These are phyloP conservation scores for Saccharomycopsis synnaedendra DNA, from an alignment of 805 yeast genomes.

Conservation along the genomic window DNA sequence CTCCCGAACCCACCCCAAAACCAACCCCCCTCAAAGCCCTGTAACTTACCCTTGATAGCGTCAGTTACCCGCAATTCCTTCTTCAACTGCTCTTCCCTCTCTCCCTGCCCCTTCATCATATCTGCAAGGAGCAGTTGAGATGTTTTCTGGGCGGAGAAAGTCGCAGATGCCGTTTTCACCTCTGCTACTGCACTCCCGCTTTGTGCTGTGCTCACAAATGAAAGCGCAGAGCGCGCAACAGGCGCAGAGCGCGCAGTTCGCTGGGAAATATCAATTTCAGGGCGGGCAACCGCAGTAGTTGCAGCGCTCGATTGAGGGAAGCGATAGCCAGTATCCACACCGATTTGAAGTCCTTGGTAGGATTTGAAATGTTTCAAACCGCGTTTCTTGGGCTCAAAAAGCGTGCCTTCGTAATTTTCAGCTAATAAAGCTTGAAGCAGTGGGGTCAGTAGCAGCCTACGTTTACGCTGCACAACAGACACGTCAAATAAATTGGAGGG, in stretches of 20 bases:
- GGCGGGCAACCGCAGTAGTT: neutral
- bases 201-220: conserved; percentile 5
- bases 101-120: conserved; percentile 11
- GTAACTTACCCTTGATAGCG: neutral
- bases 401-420: neutral
- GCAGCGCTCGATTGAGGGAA: conserved; percentile 5
- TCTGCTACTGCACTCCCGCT: neutral
- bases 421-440: neutral
- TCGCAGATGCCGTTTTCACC: too few species aligned
- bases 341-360: conserved; percentile 9
- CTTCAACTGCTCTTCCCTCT: conserved; percentile 1
- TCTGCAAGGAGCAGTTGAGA: conserved; percentile 13
- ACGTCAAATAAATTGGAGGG: neutral
- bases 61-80: neutral
- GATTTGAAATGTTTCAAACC: conserved; percentile 11
- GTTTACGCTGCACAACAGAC: neutral
- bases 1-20: too few species aligned
- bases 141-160: conserved; percentile 5
- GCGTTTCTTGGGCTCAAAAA: neutral
- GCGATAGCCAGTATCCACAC: conserved; percentile 4
- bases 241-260: neutral
- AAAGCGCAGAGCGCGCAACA: conserved; percentile 9
- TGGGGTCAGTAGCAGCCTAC: neutral
- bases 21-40: too few species aligned
- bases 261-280: neutral